Base-by-base conservation (phyloP, 139 green algal genomes). In the Tetradesmus obliquus region DNA sequence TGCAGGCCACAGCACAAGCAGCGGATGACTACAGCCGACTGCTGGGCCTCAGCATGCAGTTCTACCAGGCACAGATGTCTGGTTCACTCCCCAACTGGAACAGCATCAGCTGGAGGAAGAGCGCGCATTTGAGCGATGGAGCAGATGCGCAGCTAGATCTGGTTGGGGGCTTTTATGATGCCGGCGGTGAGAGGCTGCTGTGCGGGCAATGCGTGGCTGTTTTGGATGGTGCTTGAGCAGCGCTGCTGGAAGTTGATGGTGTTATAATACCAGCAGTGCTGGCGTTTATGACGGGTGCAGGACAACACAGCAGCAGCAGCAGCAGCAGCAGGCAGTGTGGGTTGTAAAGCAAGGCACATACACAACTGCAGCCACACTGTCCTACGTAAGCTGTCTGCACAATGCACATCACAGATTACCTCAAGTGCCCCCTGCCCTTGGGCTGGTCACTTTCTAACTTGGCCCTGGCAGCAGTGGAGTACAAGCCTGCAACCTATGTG, bases 151-250 rank as follows among this genome's bases (percentile, higher is more conserved):
- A 87, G 45, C 80, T 91, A 20, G 86, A 94, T 85, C 91, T 97
- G 55, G 53, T 76, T 5, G 93, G 93, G 19, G 93, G 93, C 8
- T 97, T 93, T 86, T 95, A 96, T 86, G 95, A 96, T 82, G 93
- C 91, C n/a, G 95, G 95, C 24, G 95, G 87, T 91, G 71, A 32
- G 91, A 10, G 7, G 66, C 66, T 76, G 66, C 66, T 76, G 57
- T 66, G 57, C 8, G 6, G 32, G 32, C 0, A 9, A 7, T 66
- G 66, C 17, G 5, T 24, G 3, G 66, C 66, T 76, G 66, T 19
- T 20, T 24, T 76, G 66, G 5, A 24, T 66, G 57, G 57, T 9
- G 8, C 9, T 9, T 66, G 32, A 45, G 32, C 32, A 45, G 32
- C 32, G 32, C 32, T 45, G 32, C 32, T 45, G 0, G 32, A 45